Conservation (phyloP, 2,329 filamentous ascomycete genomes). For the Beauveria medogensis region DNA sequence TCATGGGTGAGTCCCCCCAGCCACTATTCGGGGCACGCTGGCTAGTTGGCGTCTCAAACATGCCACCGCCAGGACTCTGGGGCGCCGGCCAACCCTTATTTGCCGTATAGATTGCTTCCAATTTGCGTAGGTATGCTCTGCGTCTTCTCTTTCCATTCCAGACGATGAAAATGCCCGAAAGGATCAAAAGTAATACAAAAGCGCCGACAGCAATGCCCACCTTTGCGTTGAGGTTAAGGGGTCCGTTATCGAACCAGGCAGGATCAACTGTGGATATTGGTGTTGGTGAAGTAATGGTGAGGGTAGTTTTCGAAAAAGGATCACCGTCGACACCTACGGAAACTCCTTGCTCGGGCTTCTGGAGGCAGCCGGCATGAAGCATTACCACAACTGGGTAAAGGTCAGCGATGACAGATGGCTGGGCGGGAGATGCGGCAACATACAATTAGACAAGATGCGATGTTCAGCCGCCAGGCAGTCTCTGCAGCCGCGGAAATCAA, state of each 20-base stretch:
- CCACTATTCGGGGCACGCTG: conserved; percentile 40
- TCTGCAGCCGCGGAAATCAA: conserved; percentile 33
- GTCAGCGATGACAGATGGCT: conserved; percentile 15
- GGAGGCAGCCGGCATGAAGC: conserved; percentile 48
- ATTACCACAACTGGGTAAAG: conserved; percentile 34
- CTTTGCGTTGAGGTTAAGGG: conserved; percentile 45
- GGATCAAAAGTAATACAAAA: conserved; percentile 37
- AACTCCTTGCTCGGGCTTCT: conserved; percentile 38
- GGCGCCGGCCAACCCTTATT: conserved; percentile 35
- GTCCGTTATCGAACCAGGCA: conserved; percentile 32
- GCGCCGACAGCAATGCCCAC: conserved; percentile 50
- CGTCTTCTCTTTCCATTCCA: conserved; percentile 49
- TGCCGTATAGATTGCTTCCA: conserved; percentile 31
- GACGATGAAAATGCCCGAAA: conserved; percentile 45
- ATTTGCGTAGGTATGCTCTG: conserved; percentile 40
- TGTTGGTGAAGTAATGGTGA: conserved; percentile 44
- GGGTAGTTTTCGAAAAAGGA: conserved; percentile 39
- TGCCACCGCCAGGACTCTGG: conserved; percentile 17
- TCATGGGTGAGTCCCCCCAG: conserved; percentile 47
- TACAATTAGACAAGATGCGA: conserved; percentile 47
- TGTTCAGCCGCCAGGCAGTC: conserved; percentile 36
- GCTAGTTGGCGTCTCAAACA: conserved; percentile 42
- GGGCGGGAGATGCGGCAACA: conserved; percentile 13
- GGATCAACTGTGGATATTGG: conserved; percentile 31
- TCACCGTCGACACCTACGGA: conserved; percentile 43